Evolutionary conservation across 495 filamentous ascomycete genomes (phyloP).

Genomic region (Aspergillus indologenus): DNA sequence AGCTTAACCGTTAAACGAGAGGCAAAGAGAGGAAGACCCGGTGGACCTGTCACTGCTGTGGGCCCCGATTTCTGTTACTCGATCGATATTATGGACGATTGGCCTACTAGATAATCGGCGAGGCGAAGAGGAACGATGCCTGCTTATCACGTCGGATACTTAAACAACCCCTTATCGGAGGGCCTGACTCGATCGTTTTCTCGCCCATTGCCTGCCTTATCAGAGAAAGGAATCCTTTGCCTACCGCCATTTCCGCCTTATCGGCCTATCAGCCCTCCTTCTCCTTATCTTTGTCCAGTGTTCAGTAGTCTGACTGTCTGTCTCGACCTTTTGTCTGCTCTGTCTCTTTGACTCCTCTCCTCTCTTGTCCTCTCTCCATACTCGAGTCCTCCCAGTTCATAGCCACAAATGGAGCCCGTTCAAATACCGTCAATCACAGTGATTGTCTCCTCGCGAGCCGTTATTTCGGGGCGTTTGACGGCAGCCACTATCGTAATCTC

Average conservation of each 20-base stretch:
- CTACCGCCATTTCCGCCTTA: neutral
- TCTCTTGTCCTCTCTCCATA: slow-evolving; percentile 2
- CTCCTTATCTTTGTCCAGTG: neutral
- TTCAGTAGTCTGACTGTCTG: neutral
- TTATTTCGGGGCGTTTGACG: slow-evolving; percentile 65
- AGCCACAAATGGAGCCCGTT: slow-evolving; percentile 29
- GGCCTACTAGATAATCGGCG: neutral
- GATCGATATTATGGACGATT: slow-evolving; percentile 11
- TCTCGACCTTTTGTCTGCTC: slow-evolving; percentile 7
- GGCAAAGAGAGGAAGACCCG: slow-evolving; percentile 6
- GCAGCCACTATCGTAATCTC: slow-evolving; percentile 79
- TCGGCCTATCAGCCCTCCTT: neutral
- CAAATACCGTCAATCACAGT: slow-evolving; percentile 57
- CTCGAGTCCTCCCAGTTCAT: neutral
- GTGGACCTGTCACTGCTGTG: slow-evolving; percentile 1
- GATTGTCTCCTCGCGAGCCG: slow-evolving; percentile 76
- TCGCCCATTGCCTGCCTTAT: neutral
- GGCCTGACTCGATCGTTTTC: neutral
- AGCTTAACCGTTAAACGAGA: slow-evolving; percentile 3
- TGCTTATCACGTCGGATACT: neutral
- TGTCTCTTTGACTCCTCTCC: slow-evolving; percentile 3
- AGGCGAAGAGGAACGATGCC: neutral
- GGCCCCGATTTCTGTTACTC: slow-evolving; percentile 19
- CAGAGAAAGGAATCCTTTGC: neutral
- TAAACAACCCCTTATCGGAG: slow-evolving; percentile 11